Evolutionary conservation across 1,284 basidiomycete species (phyloP), one percentile per base, ranked within the genome.

Genomic region (Wolfiporia cocos): DNA sequence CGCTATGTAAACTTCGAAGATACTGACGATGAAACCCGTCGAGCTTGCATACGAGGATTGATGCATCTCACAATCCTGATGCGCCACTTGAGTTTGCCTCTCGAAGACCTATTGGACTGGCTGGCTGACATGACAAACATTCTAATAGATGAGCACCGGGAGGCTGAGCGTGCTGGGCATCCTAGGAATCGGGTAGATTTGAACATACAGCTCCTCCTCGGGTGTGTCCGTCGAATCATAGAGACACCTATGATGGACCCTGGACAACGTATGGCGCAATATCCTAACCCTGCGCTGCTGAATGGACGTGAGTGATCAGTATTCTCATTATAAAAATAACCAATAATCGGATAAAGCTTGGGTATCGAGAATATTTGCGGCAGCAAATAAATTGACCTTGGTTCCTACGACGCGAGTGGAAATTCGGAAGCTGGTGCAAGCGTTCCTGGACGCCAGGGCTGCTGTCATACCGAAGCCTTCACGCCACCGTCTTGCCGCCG

Each of bases 21-120:
- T 14, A 84, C 84, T 0, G 85, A 92, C 53, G 66, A 73, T 19
- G 69, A 75, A n/a, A 85, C 86, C 0, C 79, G 91, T 12, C 64
- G 79, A 23, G 78, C 83, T 7, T 78, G 80, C 51, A 78, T 97
- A 39, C 78, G 88, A 6, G 90, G 88, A 0, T 70, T 88, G 56
- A 82, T 86, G 74, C 80, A 86, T 56, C 74, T 91, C 17, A 78
- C 77, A 0, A 76, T 81, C 19, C 71, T 91, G 10, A 71, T 84
- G 52, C 73, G 78, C 17, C 77, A 83, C 45, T 74, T 84, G 36
- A 56, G 61, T 0, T 59, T 85, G 6, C 64, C 74, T 2, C 54
- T 92, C 11, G 58, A 70, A 14, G 73, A 73, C 1, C 71, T 86
- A 3, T 65, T 81, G 9, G 67, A 65, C 2, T 92, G 92, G 81